Base-by-base conservation (phyloP, 2,329 filamentous ascomycete genomes). In the Fusarium albidum region DNA sequence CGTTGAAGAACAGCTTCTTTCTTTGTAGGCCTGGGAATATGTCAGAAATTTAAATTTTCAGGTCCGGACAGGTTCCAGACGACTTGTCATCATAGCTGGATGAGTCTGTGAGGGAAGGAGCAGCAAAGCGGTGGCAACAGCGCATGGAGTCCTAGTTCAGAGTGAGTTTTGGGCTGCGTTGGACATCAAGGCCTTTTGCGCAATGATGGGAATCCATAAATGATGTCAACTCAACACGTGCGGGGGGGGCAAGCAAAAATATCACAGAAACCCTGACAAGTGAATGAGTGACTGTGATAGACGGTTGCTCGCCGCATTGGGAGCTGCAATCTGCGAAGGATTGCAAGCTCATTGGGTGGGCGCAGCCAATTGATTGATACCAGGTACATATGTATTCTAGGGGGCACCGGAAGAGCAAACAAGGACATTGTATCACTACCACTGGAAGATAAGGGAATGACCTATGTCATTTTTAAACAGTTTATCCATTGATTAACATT, bases 191-290 rank as follows among this genome's bases (percentile, higher is more conserved):
- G 13, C 18, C 35, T 12, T n/a, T n/a, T n/a, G n/a, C 12, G 15
- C 13, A 14, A 18, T 33, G 7, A 21, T 5, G 21, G 49, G 25
- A 37, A 55, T 44, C 12, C 31, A 42, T n/a, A 52, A 46, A 61
- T 61, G 59, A 61, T 61, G 59, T 56, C 58, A 61, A 55, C 56
- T 29, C 43, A 42, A 32, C 40, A 33, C 51, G 51, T 32, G 53
- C n/a, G n/a, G n/a, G n/a, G n/a, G n/a, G 57, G 57, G 44, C 32
- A 47, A 25, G 33, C 33, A 55, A 35, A 32, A 31, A 37, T 11
- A 14, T 40, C 18, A 28, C 39, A 40, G 44, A 27, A 27, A 35
- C 50, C 39, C 31, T 35, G 42, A 49, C 21, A 34, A 57, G 18
- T 41, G 41, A 47, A 14, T 59, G 21, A 35, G 28, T 26, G 18